Base-by-base conservation (phyloP, 768 basidiomycete genomes). In the Filobasidium wieringae region DNA sequence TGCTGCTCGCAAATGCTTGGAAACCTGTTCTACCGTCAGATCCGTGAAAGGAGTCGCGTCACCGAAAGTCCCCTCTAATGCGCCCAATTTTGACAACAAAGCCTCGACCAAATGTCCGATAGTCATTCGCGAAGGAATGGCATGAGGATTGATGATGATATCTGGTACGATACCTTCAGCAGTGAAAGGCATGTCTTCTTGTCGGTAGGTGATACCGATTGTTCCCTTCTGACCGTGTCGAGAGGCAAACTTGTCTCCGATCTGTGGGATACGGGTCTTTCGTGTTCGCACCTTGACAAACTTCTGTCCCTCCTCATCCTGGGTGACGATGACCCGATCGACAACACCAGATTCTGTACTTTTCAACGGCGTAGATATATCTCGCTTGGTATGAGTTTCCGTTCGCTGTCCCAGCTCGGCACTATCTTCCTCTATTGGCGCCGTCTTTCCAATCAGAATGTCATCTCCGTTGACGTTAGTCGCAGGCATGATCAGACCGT, bases 211-310 rank as follows among this genome's bases (percentile, higher is more conserved):
- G 75, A 99, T 95, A 76, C 95, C 95, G 62, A 97, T 93, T 9
- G 95, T 99, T 75, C 95, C 95, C 78, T 99, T 99, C 77, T 99
- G 95, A 68, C 95, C 95, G 70, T 99, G 95, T 69, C 95, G 87
- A 47, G 95, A 99, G 1, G 95, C 95, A 64, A 99, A 99, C 76
- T 99, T 99, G 79, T 99, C 95, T 37, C 95, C 95, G 55, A 86
- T 95, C 73, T 99, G 93, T 30, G 95, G 95, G 55, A 97, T 82
- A 76, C 95, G 88, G 7, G 90, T 93, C 19, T 93, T 88, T 41
- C 95, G 82, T 27, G 96, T 86, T 45, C 95, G 87, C 63, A 99
- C 86, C 78, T 97, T 97, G 74, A 97, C 95, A 67, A 99, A 97
- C 69, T 96, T 96, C 71, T 90, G 84, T 1, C 92, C 93, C 61